Base-by-base conservation (phyloP, 805 yeast species). In the Saccharomycopsis microspora region DNA sequence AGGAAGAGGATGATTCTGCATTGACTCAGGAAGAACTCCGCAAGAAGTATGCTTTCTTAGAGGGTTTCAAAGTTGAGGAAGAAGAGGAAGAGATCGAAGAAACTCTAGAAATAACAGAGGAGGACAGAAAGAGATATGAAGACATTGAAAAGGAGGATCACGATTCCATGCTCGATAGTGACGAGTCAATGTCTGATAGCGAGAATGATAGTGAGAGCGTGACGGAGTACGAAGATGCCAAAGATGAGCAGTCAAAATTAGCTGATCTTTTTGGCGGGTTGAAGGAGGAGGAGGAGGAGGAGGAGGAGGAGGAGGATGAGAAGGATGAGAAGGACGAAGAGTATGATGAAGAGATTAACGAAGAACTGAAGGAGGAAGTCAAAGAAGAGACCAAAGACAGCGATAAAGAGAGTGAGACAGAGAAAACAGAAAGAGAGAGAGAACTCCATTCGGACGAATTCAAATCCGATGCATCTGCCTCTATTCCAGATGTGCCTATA, bases 401-500 rank as follows among this genome's bases (percentile, higher is more conserved):
- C 4, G 42, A 33, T 30, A 39, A 19, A 34, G n/a, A 27, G n/a
- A 27, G 31, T 10, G 42, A 42, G n/a, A 48, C 44, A 36, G n/a
- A 28, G 28, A 33, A 19, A 39, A 35, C 38, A 32, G 29, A 46
- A 32, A 46, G 41, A 5, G 42, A 33, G 31, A 39, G 11, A 34
- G n/a, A 27, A 10, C 11, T 31, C 10, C 39, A 42, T 10, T 47
- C 44, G 34, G n/a, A 28, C 28, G 31, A 19, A 39, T 32, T 41
- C 32, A 28, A 46, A 32, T 63, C 57, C 32, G 57, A 58, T 28
- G 47, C 42, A 5, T 63, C 60, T 4, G 54, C 64, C 9, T 62
- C 73, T 27, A 78, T 77, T 35, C 74, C 79, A 1, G 89, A 84
- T 62, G 94, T 88, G 5, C 87, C 93, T 0, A 58, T 76, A 3